Conservation (phyloP, 139 green algal species). For the Chlamydomonas sp. region DNA sequence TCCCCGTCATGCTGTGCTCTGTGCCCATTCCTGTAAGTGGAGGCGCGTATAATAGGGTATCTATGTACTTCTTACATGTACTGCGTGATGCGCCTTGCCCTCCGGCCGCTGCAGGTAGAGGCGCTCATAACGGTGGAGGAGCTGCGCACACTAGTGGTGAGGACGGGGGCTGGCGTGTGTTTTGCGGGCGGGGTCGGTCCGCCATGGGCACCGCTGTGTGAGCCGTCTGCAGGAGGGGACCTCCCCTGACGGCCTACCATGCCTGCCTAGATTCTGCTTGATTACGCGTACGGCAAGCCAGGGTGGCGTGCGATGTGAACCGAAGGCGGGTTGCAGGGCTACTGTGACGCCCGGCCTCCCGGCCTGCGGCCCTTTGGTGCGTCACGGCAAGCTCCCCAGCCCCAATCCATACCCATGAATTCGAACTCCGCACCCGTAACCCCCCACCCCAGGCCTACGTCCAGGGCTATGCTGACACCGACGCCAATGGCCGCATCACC, state of each 20-base stretch:
- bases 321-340: too few species aligned
- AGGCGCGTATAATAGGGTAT: too few species aligned
- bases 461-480: conserved; percentile 4
- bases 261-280: too few species aligned
- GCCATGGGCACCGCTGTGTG: too few species aligned
- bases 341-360: too few species aligned
- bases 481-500: conserved; percentile 8
- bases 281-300: too few species aligned
- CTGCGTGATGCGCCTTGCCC: not conserved
- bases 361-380: not conserved
- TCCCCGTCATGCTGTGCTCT: too few species aligned
- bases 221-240: not conserved
- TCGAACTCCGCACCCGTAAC: not conserved
- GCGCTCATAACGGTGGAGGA: not conserved
- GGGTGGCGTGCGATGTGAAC: too few species aligned
- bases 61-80: too few species aligned
- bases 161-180: not conserved
- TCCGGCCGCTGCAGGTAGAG: not conserved
- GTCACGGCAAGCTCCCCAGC: not conserved
- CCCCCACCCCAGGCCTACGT: conserved; percentile 19
- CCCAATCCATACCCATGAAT: not conserved
- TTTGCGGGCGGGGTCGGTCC: not conserved
- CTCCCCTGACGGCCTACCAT: not conserved
- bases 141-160: conserved; percentile 10
- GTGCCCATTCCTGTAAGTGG: too few species aligned